Base-by-base conservation (phyloP, 345 rosid species). In the Jatropha curcas region DNA sequence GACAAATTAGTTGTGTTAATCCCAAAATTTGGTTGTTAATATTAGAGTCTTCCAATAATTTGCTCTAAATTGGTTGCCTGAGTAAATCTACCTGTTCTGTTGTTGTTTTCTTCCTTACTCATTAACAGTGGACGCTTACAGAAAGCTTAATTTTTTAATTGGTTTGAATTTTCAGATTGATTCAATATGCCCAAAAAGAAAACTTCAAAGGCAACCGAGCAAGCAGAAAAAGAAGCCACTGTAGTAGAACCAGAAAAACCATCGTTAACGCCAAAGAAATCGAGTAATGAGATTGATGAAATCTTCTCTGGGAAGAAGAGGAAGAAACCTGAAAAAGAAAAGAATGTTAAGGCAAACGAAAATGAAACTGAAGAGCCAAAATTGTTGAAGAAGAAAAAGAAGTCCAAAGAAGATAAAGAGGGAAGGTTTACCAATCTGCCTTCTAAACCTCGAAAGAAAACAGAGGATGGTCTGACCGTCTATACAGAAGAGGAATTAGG, bases 401-500 rank as follows among this genome's bases (percentile, higher is more conserved):
- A 62, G 62, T 52, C 53, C 25, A 34, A 31, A 28, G 76, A 72
- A 19, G 76, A 52, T 30, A 16, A 53, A 64, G 45, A 72, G 25
- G 63, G 76, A 19, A 72, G 41, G 28, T 53, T 53, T n/a, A 20
- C 76, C 19, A 77, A 61, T 1, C 22, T 71, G 7, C 68, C 79
- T 71, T 69, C 76, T 35, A 73, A 67, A 46, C 50, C 84, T 4
- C 76, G 88, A 55, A 87, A 74, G 82, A 87, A 56, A 70, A 91
- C 91, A 0, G 71, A 20, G 10, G 96, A 88, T 14, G 97, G 97
- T 19, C 55, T 91, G 1, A 33, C 35, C 13, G 53, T 91, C 45
- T 91, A 80, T 72, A 81, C 89, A 0, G 92, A 87, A 81, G 93
- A 84, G 45, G 98, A 94, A 79, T 76, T 94, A 78, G 84, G 93